Conservation (phyloP, 305 asterid species). For the Solanum hybrid region DNA sequence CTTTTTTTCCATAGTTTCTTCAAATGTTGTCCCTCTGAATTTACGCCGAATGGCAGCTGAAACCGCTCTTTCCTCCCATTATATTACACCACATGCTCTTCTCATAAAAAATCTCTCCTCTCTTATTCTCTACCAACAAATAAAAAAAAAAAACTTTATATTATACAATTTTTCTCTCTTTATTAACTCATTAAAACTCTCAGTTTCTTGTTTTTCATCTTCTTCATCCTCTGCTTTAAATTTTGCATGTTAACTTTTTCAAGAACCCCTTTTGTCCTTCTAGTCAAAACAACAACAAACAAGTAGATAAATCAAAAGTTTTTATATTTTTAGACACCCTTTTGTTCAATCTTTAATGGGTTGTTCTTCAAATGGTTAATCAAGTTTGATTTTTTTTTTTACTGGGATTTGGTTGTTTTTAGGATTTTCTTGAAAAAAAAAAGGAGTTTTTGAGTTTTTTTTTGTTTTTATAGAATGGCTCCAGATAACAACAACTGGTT, state of each 20-base stretch:
- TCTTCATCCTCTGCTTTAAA: not conserved
- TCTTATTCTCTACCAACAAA: not conserved
- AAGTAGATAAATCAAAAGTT: not conserved
- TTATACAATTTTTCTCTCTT: not conserved
- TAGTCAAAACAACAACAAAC: not conserved
- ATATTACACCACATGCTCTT: slow-evolving; percentile 67
- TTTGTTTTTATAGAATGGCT: slow-evolving; percentile 35
- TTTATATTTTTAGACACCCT: not conserved
- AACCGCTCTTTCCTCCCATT: slow-evolving; percentile 79
- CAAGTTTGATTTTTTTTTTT: not conserved
- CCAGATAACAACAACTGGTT: slow-evolving; percentile 81
- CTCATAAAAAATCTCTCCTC: not conserved
- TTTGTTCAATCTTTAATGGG: not conserved
- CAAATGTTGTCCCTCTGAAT: slow-evolving; percentile 42
- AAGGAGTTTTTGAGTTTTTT: not conserved
- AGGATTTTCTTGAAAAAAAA: not conserved
- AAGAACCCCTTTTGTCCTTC: not conserved
- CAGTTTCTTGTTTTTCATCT: not conserved
- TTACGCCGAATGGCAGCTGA: slow-evolving; percentile 83
- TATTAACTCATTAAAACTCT: not conserved
- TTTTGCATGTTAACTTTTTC: slow-evolving; percentile 24
- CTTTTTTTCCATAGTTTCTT: not conserved
- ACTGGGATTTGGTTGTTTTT: not conserved
- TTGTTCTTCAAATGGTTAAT: not conserved
- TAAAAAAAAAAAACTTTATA: not conserved